Conservation (phyloP, 345 rosid species). For the Punica granatum region DNA sequence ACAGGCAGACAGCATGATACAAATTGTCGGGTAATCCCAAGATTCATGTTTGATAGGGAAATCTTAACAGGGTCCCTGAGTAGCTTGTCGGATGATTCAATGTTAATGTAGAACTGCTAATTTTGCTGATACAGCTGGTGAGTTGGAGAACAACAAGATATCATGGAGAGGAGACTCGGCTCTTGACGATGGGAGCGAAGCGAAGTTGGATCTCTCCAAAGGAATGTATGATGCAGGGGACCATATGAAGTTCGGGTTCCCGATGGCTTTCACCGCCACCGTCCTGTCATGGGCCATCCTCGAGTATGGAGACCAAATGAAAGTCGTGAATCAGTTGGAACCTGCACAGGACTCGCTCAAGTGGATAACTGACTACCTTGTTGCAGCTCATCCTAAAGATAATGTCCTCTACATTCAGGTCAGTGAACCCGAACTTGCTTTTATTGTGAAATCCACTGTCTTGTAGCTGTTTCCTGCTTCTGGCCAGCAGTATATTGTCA, state of each 20-base stretch:
- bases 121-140: slow-evolving; percentile 55
- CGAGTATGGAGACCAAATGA: slow-evolving; percentile 97
- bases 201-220: slow-evolving; percentile 55
- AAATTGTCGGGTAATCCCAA: neutral
- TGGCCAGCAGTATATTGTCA: neutral
- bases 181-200: slow-evolving; percentile 65
- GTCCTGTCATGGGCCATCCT: slow-evolving; percentile 91
- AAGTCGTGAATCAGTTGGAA: slow-evolving; percentile 44
- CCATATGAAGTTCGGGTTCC: slow-evolving; percentile 88
- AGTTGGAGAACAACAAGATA: slow-evolving; percentile 51
- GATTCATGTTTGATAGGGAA: neutral
- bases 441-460: neutral
- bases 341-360: slow-evolving; percentile 64
- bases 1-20: neutral
- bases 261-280: slow-evolving; percentile 89
- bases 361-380: slow-evolving; percentile 87
- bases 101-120: neutral
- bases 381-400: slow-evolving; percentile 64
- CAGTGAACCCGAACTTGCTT: neutral
- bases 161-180: slow-evolving; percentile 95
- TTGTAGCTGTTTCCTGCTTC: neutral
- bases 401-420: slow-evolving; percentile 89
- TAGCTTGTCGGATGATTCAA: neutral
- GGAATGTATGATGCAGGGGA: slow-evolving; percentile 98
- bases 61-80: neutral